A percentile compares a stretch with the other conserved stretches of the same genome.
These are phyloP conservation scores for Vigna nakashimae DNA, from an alignment of 306 rosid species.

Conservation along the genomic window DNA sequence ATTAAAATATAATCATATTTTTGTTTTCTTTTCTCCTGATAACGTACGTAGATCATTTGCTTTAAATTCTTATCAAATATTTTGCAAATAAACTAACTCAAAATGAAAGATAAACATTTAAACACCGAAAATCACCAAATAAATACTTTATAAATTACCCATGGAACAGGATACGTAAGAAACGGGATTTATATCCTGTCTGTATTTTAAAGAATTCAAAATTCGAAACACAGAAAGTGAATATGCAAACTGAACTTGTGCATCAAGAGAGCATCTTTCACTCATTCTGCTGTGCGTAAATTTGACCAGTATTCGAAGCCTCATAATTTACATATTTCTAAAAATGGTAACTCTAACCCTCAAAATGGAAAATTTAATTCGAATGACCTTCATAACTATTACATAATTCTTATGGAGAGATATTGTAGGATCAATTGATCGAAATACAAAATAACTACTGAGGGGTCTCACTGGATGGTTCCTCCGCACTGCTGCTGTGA, in stretches of 20 bases:
- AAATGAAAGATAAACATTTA: too few relatives aligned
- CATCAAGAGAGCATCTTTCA: conserved; percentile 20
- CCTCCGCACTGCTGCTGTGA: conserved; percentile 61
- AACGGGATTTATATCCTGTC: neutral
- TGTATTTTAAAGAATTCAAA: neutral
- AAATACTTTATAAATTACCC: neutral
- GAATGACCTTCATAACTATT: conserved; percentile 28
- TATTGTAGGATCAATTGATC: conserved; percentile 9
- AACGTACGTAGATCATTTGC: too few relatives aligned
- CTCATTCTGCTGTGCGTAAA: neutral
- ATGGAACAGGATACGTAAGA: neutral
- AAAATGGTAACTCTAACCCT: conserved; percentile 24
- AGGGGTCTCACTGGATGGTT: conserved; percentile 52
- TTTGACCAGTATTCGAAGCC: conserved; percentile 23
- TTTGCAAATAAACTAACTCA: too few relatives aligned
- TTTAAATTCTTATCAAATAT: too few relatives aligned
- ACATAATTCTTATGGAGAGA: conserved; percentile 9
- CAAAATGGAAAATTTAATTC: conserved; percentile 17
- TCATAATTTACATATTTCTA: conserved; percentile 36
- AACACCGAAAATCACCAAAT: neutral
- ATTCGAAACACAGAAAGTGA: conserved; percentile 9
- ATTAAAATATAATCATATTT: too few relatives aligned
- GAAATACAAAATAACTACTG: conserved; percentile 36
- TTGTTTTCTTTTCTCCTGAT: too few relatives aligned
- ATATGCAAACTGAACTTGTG: conserved; percentile 18